Base-by-base conservation (phyloP, 2,329 filamentous ascomycete species). In the Lachnellula subtilissima region DNA sequence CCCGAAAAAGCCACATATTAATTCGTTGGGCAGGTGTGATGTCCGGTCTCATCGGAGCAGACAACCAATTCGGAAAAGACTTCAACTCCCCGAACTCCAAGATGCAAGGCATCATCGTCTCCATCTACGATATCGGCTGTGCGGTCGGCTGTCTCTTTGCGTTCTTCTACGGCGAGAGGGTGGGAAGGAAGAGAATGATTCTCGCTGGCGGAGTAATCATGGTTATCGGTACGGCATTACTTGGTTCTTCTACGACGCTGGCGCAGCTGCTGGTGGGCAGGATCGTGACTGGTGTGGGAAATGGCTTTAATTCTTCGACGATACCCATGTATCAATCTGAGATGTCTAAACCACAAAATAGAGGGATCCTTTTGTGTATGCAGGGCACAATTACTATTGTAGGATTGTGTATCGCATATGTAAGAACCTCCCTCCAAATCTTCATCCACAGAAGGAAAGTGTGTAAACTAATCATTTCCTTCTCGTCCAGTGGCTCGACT, bases 301-400 rank as follows among this genome's bases (percentile, higher is more conserved):
- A 74, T 69, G 57, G 75, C 11, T 66, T 75, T 23, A 71, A 73
- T 53, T 69, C 69, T 0, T 71, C 71, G 1, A 72, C 72, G 0
- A 68, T 71, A 0, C 72, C 73, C 0, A 65, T 71, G 64, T 73
- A 69, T 32, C 69, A 65, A 54, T 54, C 54, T 35, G 61, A 67
- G 52, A 55, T 52, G 48, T 52, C 45, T 23, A 49, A 48, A 14
- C 40, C 73, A 2, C 64, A 69, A 15, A 73, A 73, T 35, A 71
- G 77, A n/a, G 78, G 77, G 5, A 67, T 69, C 2, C 67, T 79
- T 6, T 73, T 79, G 15, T 75, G 74, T 1, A 73, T 76, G 3
- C 76, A 76, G 53, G 71, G 72, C 2, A 74, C 73, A 5, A 71
- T 77, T 35, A 76, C 74, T 0, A 76, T 77, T 39, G 66, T 78